Evolutionary conservation across 2,329 filamentous ascomycete genomes (phyloP), one percentile per base, ranked within the genome.

Genomic region (Metarhizium anisopliae): DNA sequence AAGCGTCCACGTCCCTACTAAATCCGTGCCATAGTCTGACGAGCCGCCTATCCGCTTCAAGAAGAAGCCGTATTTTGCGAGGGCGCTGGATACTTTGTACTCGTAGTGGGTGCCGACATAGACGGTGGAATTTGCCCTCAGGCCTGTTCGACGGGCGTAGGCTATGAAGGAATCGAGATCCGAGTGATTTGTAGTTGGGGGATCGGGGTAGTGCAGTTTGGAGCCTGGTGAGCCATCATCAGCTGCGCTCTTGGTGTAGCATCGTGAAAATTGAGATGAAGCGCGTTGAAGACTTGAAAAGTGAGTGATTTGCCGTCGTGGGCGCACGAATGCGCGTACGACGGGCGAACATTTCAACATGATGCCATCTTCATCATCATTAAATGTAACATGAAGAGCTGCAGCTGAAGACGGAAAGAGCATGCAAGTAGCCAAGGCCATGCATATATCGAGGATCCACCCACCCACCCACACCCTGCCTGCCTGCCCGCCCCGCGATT

Each of bases 61-160:
- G 25, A 73, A 70, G 72, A 93, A 88, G 54, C 85, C 84, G 53
- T 87, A 79, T 1, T 72, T 70, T 3, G 77, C 64, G 0, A 93
- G 77, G 1, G 80, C 71, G 4, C 70, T 66, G 6, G 80, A 78
- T 3, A 84, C 80, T 0, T 76, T 83, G 72, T 93, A 93, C 69
- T 94, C 89, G 72, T 89, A 93, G 67, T 81, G 81, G 0, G 88
- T 93, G 60, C 89, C 89, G 47, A 84, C 74, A 66, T 84, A 92
- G 49, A 83, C 77, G 0, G 82, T 83, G 16, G 80, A 83, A 4
- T 68, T 71, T 1, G 73, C 68, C 59, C 81, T 76, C 25, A 90
- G 74, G 1, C 77, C 74, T 0, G 72, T 77, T 52, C 79, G 78
- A 20, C 76, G 67, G 5, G 84, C 84, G 67, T 91, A 84, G 30